A percentile compares a stretch with the other conserved stretches of the same genome.
phyloP scores from a whole-genome alignment of 805 yeast species.

The Schizosaccharomyces osmophilus region DNA sequence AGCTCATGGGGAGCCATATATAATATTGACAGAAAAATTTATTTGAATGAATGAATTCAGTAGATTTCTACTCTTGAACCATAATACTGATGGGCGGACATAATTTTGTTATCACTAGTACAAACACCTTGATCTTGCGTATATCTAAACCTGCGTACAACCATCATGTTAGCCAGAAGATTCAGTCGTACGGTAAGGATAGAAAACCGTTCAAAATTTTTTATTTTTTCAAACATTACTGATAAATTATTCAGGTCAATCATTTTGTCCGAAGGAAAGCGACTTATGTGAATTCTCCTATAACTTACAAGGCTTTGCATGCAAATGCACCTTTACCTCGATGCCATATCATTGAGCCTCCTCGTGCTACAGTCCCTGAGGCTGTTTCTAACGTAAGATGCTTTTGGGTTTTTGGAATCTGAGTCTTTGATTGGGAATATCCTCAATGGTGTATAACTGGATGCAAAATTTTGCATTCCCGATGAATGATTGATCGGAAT shows the following conservation, averaged over 20 bases:
- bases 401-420: not conserved
- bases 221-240: not conserved
- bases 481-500: not conserved
- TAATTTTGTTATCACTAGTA: too few relatives aligned
- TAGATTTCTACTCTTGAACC: too few relatives aligned
- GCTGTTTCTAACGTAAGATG: conserved; percentile 38
- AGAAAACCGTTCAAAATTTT: not conserved
- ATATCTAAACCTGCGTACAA: not conserved
- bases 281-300: conserved; percentile 53
- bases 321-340: conserved; percentile 72
- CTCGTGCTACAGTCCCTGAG: conserved; percentile 85
- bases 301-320: conserved; percentile 81
- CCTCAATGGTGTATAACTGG: not conserved
- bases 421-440: not conserved
- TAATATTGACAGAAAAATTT: too few relatives aligned
- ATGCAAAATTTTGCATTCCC: not conserved
- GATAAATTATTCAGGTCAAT: not conserved
- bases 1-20: too few relatives aligned
- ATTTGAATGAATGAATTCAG: too few relatives aligned
- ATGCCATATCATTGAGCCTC: conserved; percentile 77
- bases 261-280: not conserved
- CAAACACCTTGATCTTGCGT: too few relatives aligned
- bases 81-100: too few relatives aligned
- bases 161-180: not conserved
- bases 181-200: not conserved